These are phyloP conservation scores for Leccinellum albellum DNA, from an alignment of 768 basidiomycete genomes.

Conservation along the genomic window DNA sequence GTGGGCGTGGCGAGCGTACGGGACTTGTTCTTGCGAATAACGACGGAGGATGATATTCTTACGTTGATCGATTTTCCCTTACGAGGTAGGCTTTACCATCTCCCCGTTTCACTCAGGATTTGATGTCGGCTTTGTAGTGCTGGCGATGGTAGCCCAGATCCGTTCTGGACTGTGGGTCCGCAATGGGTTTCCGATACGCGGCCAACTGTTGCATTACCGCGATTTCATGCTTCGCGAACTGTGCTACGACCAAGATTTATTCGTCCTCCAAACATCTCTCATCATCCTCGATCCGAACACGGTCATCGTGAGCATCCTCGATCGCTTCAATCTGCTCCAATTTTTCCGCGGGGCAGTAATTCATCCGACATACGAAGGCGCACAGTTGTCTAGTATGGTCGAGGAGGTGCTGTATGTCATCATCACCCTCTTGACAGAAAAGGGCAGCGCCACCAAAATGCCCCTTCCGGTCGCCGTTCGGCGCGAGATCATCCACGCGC, in stretches of 20 bases:
- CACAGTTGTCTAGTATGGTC: conserved; percentile 78
- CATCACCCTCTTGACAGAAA: conserved; percentile 83
- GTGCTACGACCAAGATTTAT: conserved; percentile 94
- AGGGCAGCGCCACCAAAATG: conserved; percentile 67
- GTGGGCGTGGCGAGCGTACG: conserved; percentile 53
- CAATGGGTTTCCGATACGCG: conserved; percentile 93
- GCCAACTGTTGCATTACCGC: conserved; percentile 92
- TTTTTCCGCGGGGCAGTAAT: conserved; percentile 69
- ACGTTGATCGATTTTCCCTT: conserved; percentile 85
- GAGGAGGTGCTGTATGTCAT: conserved; percentile 89
- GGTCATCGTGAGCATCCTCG: conserved; percentile 81
- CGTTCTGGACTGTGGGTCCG: conserved; percentile 95
- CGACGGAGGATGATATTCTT: conserved; percentile 65
- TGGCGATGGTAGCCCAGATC: conserved; percentile 92
- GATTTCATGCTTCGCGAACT: conserved; percentile 94
- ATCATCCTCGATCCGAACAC: conserved; percentile 73
- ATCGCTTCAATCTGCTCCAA: conserved; percentile 77
- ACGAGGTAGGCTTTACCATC: conserved; percentile 54
- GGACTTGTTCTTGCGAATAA: conserved; percentile 58
- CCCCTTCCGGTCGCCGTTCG: conserved; percentile 60
- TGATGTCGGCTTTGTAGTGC: conserved; percentile 43
- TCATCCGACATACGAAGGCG: conserved; percentile 60
- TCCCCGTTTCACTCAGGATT: not conserved
- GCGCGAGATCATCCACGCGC: conserved; percentile 85
- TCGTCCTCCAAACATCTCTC: conserved; percentile 83